Evolutionary conservation across 2,329 filamentous ascomycete genomes (phyloP), one percentile per base, ranked within the genome.

Genomic region (Cladosporium velox): DNA sequence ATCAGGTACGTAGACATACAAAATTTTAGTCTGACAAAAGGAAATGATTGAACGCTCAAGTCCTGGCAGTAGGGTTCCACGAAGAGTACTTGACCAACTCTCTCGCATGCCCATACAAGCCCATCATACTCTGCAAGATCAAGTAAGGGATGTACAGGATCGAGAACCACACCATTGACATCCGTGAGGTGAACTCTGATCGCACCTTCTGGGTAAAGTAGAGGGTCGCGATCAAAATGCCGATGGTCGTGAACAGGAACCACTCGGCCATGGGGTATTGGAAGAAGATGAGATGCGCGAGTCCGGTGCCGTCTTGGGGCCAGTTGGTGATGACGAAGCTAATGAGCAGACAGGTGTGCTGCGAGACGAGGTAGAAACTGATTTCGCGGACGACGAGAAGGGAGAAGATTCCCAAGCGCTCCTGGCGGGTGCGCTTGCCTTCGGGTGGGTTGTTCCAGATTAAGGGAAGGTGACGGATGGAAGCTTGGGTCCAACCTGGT

Each of bases 401-500:
- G 0, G 80, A 83, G 2, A 83, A 67, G 4, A 84, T 72, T 12
- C 82, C 82, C 58, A 82, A 79, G 7, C 82, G 78, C 58, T 77
- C 75, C 21, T 72, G 77, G 51, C 77, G 72, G 32, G 66, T 75
- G 0, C 81, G 77, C 60, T 77, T 77, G n/a, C 34, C 75, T 41
- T 76, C 72, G 6, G 75, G 72, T 24, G 79, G 76, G 28, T 79
- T 79, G 34, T 76, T 79, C 76, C 79, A 83, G 34, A 79, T 71
- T 65, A 83, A 75, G 24, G 77, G 75, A 64, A 78, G 69, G 67
- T 84, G 81, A 21, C 76, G 73, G 70, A 79, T 75, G 38, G 76
- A 81, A n/a, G 81, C 82, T 70, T 83, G 82, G 4, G 80, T 79
- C 82, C 82, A 84, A 49, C 82, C 82, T 70, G 35, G 4, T n/a